Base-by-base conservation (phyloP, 1,284 basidiomycete genomes). In the Moesziomyces sp. region DNA sequence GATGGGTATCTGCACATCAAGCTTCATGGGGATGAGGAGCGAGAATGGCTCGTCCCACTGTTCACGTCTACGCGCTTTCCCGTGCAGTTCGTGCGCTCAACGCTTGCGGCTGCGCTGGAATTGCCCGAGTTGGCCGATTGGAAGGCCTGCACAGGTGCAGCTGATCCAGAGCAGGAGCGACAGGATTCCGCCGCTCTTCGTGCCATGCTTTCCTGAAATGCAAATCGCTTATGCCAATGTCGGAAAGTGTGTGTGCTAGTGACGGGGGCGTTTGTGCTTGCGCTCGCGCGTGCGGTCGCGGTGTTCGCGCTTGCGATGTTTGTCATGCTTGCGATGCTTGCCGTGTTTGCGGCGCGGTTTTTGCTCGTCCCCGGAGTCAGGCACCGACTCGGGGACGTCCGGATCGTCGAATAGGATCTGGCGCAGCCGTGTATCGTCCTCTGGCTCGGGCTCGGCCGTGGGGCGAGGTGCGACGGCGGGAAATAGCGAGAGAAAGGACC, bases 101-200 rank as follows among this genome's bases (percentile, higher is more conserved):
- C 79, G 1, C 61, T 83, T 6, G 74, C 81, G 0, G 19, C 51
- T 11, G 43, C 58, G 13, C 65, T 83, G 2, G 62, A 59, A 5
- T 46, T 78, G 23, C 68, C 77, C 0, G 59, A 81, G 28, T 53
- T 81, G 24, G 74, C 65, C 0, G 80, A 83, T 48, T 83, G 81
- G 81, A 73, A 74, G 28, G 51, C 52, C 1, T 79, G 76, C 48
- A 40, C 38, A 3, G 38, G 67, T 57, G 24, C 52, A 54, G 5
- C 23, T 53, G 3, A 46, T 47, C 13, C 63, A 43, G 14, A 58
- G 58, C 16, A 40, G 38, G 38, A 40, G 38, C 2, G 5, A 14
- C 13, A 18, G 0, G 38, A 40, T 8, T 40, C 38, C 2, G 38
- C 38, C 13, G 38, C 38, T 7, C 38, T 40, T 14, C 38, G 38